Percentiles rank a stretch among this genome's conserved stretches.
Evolutionary conservation across 345 rosid genomes (phyloP).

Genomic region (Eucalyptus leucophloia): DNA sequence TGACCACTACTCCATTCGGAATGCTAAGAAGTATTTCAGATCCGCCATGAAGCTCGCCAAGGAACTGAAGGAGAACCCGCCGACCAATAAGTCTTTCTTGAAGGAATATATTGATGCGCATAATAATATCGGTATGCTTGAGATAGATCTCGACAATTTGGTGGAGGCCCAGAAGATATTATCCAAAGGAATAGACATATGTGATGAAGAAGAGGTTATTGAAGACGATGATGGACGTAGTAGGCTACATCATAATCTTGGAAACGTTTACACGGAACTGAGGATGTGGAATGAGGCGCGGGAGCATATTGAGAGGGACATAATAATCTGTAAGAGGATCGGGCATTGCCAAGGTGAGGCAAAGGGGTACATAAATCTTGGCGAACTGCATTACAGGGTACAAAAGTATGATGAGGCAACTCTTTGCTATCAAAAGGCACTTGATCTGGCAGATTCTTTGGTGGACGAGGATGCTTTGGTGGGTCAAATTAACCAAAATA

Average conservation of each 20-base stretch:
- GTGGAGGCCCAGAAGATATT: conserved; percentile 50
- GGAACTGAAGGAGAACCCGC: conserved; percentile 55
- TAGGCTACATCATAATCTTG: conserved; percentile 93
- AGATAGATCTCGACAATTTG: conserved; percentile 77
- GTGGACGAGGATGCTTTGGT: conserved; percentile 80
- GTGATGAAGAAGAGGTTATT: conserved; percentile 80
- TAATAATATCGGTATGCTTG: conserved; percentile 90
- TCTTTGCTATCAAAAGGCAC: conserved; percentile 67
- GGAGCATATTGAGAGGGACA: conserved; percentile 70
- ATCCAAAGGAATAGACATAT: conserved; percentile 55
- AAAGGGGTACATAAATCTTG: conserved; percentile 92
- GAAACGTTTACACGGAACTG: conserved; percentile 53
- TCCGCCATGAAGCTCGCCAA: conserved; percentile 69
- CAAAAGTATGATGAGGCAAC: conserved; percentile 73
- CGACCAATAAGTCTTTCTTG: conserved; percentile 36
- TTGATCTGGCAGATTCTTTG: conserved; percentile 73
- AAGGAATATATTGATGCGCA: conserved; percentile 88
- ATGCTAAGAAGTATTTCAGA: conserved; percentile 81
- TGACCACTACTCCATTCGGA: conserved; percentile 52
- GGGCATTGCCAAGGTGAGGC: conserved; percentile 85
- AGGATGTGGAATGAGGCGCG: conserved; percentile 71
- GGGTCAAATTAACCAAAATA: conserved; percentile 49
- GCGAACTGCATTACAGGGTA: conserved; percentile 61
- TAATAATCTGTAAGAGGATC: conserved; percentile 61
- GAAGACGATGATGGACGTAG: conserved; percentile 68